A percentile compares a stretch with the other conserved stretches of the same genome.
These are phyloP conservation scores for Verticillium klebahnii DNA, from an alignment of 2,329 filamentous ascomycete species.

Conservation along the genomic window DNA sequence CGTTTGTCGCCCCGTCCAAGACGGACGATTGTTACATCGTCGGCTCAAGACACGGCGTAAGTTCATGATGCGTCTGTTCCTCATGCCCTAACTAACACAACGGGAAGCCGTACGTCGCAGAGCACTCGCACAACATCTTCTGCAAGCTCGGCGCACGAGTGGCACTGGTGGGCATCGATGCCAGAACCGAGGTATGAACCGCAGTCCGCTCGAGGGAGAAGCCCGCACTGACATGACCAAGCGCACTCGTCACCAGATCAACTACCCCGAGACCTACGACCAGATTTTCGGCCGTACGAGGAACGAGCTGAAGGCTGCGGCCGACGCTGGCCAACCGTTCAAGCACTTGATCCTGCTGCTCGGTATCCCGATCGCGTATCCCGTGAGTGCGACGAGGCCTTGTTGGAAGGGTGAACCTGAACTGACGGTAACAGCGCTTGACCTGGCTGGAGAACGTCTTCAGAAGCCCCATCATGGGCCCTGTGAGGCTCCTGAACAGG, in stretches of 20 bases:
- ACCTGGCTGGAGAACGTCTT: slow-evolving; percentile 97
- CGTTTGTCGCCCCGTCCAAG: slow-evolving; percentile 59
- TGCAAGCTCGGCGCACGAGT: slow-evolving; percentile 77
- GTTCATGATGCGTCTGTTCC: slow-evolving; percentile 30
- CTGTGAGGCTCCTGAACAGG: slow-evolving; percentile 84
- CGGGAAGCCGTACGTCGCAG: slow-evolving; percentile 78
- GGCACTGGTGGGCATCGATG: slow-evolving; percentile 84
- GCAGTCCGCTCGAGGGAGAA: background rate
- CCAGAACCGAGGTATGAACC: slow-evolving; percentile 69
- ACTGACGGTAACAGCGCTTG: slow-evolving; percentile 52
- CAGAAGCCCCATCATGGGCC: slow-evolving; percentile 78
- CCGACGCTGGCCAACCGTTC: slow-evolving; percentile 66
- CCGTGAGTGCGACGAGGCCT: slow-evolving; percentile 48
- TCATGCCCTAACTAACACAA: slow-evolving; percentile 30
- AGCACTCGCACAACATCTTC: slow-evolving; percentile 83
- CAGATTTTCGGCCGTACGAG: slow-evolving; percentile 73
- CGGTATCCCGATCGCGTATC: slow-evolving; percentile 83
- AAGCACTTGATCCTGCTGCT: slow-evolving; percentile 84
- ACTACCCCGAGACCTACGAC: slow-evolving; percentile 89
- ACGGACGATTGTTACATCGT: slow-evolving; percentile 72
- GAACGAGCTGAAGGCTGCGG: slow-evolving; percentile 66
- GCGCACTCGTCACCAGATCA: slow-evolving; percentile 88
- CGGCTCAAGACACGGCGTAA: slow-evolving; percentile 67
- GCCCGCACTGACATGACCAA: slow-evolving; percentile 14
- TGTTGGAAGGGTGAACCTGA: slow-evolving; percentile 10